These are phyloP conservation scores for Panicum hallii DNA, from an alignment of 202 grass and related monocot species.

Conservation along the genomic window DNA sequence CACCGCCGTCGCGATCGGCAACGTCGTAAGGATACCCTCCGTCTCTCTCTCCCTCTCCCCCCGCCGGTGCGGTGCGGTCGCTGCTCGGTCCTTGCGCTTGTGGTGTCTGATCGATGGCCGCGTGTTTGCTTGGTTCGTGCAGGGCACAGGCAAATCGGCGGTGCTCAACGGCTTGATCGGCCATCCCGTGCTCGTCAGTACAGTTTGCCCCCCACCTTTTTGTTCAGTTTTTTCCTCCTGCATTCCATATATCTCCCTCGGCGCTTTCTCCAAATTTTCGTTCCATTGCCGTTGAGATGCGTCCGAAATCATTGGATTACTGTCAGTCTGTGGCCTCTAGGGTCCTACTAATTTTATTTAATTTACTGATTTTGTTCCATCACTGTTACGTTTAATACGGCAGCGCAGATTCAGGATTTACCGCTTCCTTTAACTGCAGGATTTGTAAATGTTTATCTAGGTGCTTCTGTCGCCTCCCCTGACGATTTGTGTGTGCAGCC, in stretches of 20 bases:
- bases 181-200: constrained; percentile 80
- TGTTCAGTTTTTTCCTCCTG: not conserved
- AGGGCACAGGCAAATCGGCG: constrained; percentile 85
- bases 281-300: not conserved
- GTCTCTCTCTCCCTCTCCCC: no score
- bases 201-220: not conserved
- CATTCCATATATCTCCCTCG: not conserved
- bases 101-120: no score
- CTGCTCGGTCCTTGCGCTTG: not conserved
- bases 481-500: constrained; percentile 51
- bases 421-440: not conserved
- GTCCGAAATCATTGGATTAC: not conserved
- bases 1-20: constrained; percentile 78
- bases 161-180: constrained; percentile 84
- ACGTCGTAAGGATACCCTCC: constrained; percentile 54
- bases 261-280: not conserved
- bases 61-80: not conserved
- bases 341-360: not conserved
- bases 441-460: not conserved
- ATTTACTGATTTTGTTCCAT: not conserved
- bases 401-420: not conserved
- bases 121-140: constrained; percentile 28
- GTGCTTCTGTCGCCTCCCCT: not conserved
- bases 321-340: not conserved
- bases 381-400: not conserved